These are phyloP conservation scores for Alternaria arbusti DNA, from an alignment of 2,329 filamentous ascomycete genomes.

Conservation along the genomic window DNA sequence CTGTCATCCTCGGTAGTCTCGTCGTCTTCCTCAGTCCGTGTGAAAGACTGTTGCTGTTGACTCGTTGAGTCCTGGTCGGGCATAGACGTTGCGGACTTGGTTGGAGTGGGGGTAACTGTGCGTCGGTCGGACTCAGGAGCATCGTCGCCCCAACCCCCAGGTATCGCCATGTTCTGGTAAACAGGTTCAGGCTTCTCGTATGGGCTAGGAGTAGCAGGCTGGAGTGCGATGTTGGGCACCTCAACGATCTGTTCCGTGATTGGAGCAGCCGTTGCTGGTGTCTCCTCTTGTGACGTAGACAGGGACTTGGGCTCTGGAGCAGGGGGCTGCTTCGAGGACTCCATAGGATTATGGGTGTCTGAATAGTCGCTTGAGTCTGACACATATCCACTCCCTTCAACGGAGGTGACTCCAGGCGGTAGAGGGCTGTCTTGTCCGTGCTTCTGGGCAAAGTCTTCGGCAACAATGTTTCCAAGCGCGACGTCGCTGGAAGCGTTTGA, in stretches of 20 bases:
- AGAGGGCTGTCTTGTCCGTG: conserved; percentile 62
- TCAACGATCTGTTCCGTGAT: conserved; percentile 21
- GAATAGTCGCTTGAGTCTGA: conserved; percentile 60
- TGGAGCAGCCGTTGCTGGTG: conserved; percentile 8
- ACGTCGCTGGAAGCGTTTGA: conserved; percentile 66
- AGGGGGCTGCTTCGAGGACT: conserved; percentile 15
- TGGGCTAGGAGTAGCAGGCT: conserved; percentile 45
- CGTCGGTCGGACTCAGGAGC: conserved; percentile 16
- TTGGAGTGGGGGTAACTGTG: neutral
- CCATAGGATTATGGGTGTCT: conserved; percentile 16
- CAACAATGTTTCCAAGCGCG: conserved; percentile 62
- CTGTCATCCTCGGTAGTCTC: conserved; percentile 46
- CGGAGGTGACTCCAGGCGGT: conserved; percentile 72
- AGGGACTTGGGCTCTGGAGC: conserved; percentile 38
- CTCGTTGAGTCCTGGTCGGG: conserved; percentile 7
- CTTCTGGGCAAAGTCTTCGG: conserved; percentile 61
- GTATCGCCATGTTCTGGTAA: conserved; percentile 35
- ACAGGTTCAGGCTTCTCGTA: conserved; percentile 32
- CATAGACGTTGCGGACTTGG: neutral
- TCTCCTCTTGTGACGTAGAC: conserved; percentile 23
- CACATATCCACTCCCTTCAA: conserved; percentile 69
- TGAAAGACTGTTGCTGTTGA: neutral
- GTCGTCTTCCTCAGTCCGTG: conserved; percentile 18
- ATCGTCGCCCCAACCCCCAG: conserved; percentile 43
- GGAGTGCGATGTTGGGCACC: conserved; percentile 44